phyloP scores from a whole-genome alignment of 345 rosid species.

The Streptanthus diversifolius region DNA sequence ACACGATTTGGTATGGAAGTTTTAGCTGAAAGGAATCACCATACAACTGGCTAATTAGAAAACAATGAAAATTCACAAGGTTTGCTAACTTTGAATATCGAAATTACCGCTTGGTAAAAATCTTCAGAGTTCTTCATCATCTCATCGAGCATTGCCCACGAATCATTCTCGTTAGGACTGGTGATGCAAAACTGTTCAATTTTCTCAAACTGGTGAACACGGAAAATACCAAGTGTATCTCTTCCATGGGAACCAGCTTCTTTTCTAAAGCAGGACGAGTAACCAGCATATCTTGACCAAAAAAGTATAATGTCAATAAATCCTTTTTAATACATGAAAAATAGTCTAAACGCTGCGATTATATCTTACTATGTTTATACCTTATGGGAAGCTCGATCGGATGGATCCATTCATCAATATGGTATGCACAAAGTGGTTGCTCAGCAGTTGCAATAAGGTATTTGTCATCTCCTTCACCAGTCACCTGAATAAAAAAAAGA shows the following conservation, averaged over 20 bases:
- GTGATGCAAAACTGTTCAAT: slow-evolving; percentile 94
- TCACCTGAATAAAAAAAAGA: slow-evolving; percentile 49
- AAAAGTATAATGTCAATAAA: background rate
- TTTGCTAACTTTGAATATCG: background rate
- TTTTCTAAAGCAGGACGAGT: slow-evolving; percentile 89
- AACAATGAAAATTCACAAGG: background rate
- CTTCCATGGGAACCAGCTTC: slow-evolving; percentile 99
- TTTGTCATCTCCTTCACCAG: slow-evolving; percentile 92
- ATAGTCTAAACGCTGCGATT: background rate
- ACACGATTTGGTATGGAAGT: slow-evolving; percentile 72
- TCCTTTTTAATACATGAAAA: background rate
- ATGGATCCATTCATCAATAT: slow-evolving; percentile 90
- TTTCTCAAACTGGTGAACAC: slow-evolving; percentile 99
- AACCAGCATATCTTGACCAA: slow-evolving; percentile 79
- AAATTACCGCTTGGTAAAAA: slow-evolving; percentile 60
- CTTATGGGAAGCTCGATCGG: slow-evolving; percentile 76
- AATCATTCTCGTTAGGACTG: slow-evolving; percentile 72
- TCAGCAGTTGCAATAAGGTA: slow-evolving; percentile 97
- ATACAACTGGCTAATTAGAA: background rate
- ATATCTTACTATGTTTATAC: slow-evolving; percentile 34
- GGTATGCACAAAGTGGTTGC: slow-evolving; percentile 92
- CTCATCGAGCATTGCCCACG: slow-evolving; percentile 93
- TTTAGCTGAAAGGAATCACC: slow-evolving; percentile 50
- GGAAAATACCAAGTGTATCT: slow-evolving; percentile 90
- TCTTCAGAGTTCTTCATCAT: slow-evolving; percentile 91